These are phyloP conservation scores for Paramecium tetraurelia DNA, from an alignment of 73 alveolate genomes.

Conservation along the genomic window DNA sequence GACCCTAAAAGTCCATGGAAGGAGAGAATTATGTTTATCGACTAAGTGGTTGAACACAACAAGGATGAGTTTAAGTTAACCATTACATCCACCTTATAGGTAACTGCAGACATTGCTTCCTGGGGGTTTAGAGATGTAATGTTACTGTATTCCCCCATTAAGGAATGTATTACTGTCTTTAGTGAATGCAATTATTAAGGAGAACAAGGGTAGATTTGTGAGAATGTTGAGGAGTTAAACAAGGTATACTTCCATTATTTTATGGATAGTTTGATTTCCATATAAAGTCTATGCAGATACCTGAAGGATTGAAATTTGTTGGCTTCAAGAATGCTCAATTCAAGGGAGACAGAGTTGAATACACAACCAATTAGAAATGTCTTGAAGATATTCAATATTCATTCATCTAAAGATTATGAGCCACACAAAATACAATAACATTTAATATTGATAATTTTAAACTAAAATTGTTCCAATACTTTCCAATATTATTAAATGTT, in stretches of 20 bases:
- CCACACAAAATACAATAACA: background rate
- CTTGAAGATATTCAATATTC: background rate
- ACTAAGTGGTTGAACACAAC: background rate
- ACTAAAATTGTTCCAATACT: background rate
- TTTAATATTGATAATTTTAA: background rate
- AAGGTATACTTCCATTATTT: background rate
- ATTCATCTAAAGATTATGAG: slow-evolving; percentile 15
- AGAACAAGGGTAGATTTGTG: background rate
- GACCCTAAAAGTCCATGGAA: slow-evolving; percentile 13
- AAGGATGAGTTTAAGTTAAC: background rate
- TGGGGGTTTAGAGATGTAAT: slow-evolving; percentile 37
- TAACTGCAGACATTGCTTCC: background rate
- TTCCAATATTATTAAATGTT: background rate
- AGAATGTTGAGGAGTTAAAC: background rate
- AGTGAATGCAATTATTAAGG: slow-evolving; percentile 48
- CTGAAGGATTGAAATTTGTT: slow-evolving; percentile 23
- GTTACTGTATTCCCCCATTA: background rate
- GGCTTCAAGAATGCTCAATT: background rate
- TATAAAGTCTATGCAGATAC: background rate
- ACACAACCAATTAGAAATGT: background rate
- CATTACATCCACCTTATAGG: background rate
- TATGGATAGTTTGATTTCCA: background rate
- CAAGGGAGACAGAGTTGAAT: background rate
- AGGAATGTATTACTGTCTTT: background rate
- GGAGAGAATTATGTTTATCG: slow-evolving; percentile 14